Conservation (phyloP, 805 yeast species). For the Teunomyces stri region DNA sequence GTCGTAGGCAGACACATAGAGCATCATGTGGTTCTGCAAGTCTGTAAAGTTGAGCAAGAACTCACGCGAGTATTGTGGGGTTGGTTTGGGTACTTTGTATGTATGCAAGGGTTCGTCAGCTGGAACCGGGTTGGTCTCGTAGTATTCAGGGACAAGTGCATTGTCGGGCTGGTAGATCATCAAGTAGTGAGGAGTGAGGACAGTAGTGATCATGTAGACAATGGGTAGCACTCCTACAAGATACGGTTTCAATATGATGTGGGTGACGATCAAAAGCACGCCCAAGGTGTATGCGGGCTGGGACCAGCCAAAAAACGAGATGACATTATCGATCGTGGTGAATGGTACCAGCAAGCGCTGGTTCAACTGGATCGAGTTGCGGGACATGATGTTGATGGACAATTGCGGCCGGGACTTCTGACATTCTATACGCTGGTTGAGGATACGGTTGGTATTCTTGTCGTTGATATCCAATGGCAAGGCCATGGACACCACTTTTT, state of each 20-base stretch:
- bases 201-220: conserved; percentile 48
- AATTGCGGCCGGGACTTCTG: conserved; percentile 67
- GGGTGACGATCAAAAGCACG: conserved; percentile 48
- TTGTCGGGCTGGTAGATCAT: conserved; percentile 62
- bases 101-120: conserved; percentile 50
- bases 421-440: conserved; percentile 54
- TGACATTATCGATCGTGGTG: conserved; percentile 54
- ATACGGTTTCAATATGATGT: conserved; percentile 59
- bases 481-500: conserved; percentile 67
- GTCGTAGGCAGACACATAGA: conserved; percentile 65
- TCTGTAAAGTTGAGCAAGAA: conserved; percentile 78
- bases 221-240: conserved; percentile 54
- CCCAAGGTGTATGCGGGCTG: conserved; percentile 62
- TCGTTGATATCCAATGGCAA: conserved; percentile 56
- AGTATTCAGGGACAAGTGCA: conserved; percentile 17
- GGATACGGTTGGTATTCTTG: conserved; percentile 36
- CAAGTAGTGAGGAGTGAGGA: conserved; percentile 68
- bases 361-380: conserved; percentile 60
- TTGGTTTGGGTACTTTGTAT: conserved; percentile 61
- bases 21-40: conserved; percentile 74
- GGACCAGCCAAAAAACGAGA: conserved; percentile 61
- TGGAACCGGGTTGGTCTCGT: conserved; percentile 31
- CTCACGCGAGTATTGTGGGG: conserved; percentile 75
- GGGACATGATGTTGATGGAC: conserved; percentile 67
- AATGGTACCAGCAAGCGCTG: conserved; percentile 63